These are phyloP conservation scores for Larix kaempferi DNA, from an alignment of 75 land plant genomes.

Conservation along the genomic window DNA sequence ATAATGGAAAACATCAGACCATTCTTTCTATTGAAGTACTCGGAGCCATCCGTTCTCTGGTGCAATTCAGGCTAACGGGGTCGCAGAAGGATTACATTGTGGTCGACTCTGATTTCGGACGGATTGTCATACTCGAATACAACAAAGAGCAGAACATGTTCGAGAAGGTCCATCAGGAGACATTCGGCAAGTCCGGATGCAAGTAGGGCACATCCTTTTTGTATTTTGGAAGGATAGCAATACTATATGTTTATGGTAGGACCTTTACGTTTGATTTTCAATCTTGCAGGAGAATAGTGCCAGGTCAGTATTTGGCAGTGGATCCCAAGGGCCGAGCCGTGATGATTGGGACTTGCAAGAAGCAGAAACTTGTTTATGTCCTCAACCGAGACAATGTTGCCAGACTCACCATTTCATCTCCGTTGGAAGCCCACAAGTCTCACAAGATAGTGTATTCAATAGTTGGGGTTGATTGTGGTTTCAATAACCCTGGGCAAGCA, in stretches of 20 bases:
- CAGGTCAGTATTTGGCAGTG: conserved; percentile 92
- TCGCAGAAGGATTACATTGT: conserved; percentile 96
- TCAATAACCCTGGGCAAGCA: conserved; percentile 95
- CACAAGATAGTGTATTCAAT: conserved; percentile 92
- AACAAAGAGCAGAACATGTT: conserved; percentile 77
- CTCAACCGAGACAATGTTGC: conserved; percentile 96
- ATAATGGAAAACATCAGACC: conserved; percentile 89
- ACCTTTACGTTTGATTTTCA: background rate
- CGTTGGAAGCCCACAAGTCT: conserved; percentile 95
- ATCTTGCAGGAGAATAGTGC: conserved; percentile 83
- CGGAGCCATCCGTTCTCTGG: conserved; percentile 86
- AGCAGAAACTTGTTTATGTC: conserved; percentile 99
- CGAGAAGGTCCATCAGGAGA: conserved; percentile 94
- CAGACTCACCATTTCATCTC: conserved; percentile 92
- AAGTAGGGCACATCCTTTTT: conserved; percentile 14
- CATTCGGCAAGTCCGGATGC: conserved; percentile 99
- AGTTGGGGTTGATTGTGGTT: conserved; percentile 92
- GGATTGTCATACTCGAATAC: conserved; percentile 96
- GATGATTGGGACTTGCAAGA: conserved; percentile 90
- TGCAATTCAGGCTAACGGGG: conserved; percentile 94
- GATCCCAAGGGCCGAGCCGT: conserved; percentile 98
- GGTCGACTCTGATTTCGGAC: conserved; percentile 96
- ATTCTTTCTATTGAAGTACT: conserved; percentile 89
- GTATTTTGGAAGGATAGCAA: background rate
- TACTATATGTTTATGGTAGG: background rate